These are phyloP conservation scores for Scheffersomyces lignosus DNA, from an alignment of 805 yeast species.

Conservation along the genomic window DNA sequence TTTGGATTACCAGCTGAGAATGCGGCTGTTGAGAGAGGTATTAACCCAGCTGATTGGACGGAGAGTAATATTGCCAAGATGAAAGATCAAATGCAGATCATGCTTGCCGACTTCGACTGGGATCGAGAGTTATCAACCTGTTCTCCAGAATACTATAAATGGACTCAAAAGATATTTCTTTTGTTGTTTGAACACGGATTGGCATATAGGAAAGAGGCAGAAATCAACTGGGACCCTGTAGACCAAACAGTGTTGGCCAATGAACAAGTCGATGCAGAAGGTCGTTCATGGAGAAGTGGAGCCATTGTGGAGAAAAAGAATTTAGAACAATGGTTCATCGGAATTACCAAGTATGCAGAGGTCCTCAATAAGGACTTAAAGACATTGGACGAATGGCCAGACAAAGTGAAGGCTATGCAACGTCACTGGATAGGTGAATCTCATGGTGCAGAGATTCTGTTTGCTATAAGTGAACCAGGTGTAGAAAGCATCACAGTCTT, in stretches of 20 bases:
- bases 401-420: constrained; percentile 87
- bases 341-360: constrained; percentile 79
- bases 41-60: constrained; percentile 86
- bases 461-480: constrained; percentile 31
- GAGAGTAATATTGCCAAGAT: constrained; percentile 73
- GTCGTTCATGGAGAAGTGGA: constrained; percentile 96
- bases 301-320: constrained; percentile 83
- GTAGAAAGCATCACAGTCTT: constrained; percentile 50
- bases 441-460: constrained; percentile 69
- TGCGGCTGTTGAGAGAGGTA: constrained; percentile 86
- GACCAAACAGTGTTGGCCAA: constrained; percentile 92
- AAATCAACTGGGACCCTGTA: constrained; percentile 97
- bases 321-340: constrained; percentile 91
- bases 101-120: constrained; percentile 93
- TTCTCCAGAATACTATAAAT: constrained; percentile 81
- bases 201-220: constrained; percentile 84
- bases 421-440: constrained; percentile 92
- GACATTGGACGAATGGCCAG: constrained; percentile 75
- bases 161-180: constrained; percentile 87
- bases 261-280: constrained; percentile 92
- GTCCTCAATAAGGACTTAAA: constrained; percentile 65
- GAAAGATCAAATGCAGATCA: constrained; percentile 75
- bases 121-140: constrained; percentile 86
- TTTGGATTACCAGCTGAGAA: constrained; percentile 98
- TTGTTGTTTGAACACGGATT: constrained; percentile 71